phyloP scores from a whole-genome alignment of 441 rosid genomes.

The Aleurites moluccanus region DNA sequence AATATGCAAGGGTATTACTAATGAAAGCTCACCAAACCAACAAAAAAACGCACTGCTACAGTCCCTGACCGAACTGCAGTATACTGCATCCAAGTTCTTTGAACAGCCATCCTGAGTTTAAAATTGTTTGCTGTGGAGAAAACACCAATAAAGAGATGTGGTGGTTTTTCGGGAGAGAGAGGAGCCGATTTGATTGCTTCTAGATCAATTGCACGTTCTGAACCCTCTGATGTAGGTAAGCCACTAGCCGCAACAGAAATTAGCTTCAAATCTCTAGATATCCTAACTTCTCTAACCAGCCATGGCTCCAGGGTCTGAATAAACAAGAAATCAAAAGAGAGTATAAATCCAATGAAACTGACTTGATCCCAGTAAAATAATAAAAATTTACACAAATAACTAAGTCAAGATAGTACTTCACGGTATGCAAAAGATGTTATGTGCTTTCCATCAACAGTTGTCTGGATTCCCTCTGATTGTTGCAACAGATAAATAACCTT shows the following conservation, averaged over 20 bases:
- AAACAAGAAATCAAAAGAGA: conserved; percentile 1
- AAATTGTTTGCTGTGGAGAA: conserved; percentile 96
- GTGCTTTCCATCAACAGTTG: conserved; percentile 87
- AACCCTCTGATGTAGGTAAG: conserved; percentile 56
- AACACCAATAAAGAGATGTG: conserved; percentile 86
- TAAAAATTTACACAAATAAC: conserved; percentile 16
- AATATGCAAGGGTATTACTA: not conserved
- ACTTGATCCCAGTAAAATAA: conserved; percentile 15
- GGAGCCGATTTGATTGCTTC: conserved; percentile 68
- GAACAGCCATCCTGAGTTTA: conserved; percentile 91
- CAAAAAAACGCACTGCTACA: conserved; percentile 92
- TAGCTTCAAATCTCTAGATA: conserved; percentile 54
- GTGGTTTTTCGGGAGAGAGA: conserved; percentile 46
- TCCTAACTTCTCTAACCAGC: conserved; percentile 55
- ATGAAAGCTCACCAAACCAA: conserved; percentile 78
- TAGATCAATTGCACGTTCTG: conserved; percentile 51
- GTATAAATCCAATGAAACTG: conserved; percentile 17
- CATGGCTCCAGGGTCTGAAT: conserved; percentile 63
- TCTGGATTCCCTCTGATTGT: conserved; percentile 88
- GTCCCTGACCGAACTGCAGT: conserved; percentile 68
- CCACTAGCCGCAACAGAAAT: conserved; percentile 51
- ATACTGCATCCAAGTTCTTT: conserved; percentile 99
- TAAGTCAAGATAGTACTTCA: conserved; percentile 33
- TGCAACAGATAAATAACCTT: conserved; percentile 71
- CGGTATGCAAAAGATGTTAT: conserved; percentile 29